These are phyloP conservation scores for Sporothrix pseudoabietina DNA, from an alignment of 2,329 filamentous ascomycete species.

Conservation along the genomic window DNA sequence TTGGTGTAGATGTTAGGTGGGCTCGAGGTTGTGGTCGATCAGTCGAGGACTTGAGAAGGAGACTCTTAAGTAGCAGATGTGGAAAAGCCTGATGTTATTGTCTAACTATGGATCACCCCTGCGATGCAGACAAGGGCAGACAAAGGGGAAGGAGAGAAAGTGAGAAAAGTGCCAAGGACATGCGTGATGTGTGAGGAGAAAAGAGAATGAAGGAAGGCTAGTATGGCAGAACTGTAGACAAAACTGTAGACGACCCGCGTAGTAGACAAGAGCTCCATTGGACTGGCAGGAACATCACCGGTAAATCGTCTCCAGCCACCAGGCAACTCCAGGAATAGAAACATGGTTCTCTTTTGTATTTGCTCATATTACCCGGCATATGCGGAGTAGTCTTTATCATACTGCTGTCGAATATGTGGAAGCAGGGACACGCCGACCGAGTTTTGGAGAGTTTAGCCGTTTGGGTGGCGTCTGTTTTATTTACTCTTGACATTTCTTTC, in stretches of 20 bases:
- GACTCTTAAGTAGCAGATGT: too few relatives aligned
- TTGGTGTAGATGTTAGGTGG: too few relatives aligned
- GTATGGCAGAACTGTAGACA: not conserved
- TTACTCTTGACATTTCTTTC: not conserved
- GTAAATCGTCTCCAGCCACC: too few relatives aligned
- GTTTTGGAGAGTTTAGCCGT: not conserved
- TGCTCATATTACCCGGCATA: not conserved
- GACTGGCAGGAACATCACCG: not conserved
- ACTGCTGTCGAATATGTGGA: conserved; percentile 4
- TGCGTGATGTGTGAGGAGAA: not conserved
- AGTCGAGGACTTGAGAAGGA: too few relatives aligned
- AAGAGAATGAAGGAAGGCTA: not conserved
- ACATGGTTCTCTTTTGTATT: too few relatives aligned
- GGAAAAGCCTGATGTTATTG: too few relatives aligned
- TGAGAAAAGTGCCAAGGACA: not conserved
- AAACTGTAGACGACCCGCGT: not conserved
- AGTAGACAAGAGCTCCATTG: not conserved
- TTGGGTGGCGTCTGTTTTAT: conserved; percentile 1
- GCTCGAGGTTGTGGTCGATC: too few relatives aligned
- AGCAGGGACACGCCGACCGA: not conserved
- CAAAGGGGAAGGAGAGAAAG: not conserved
- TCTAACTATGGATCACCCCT: too few relatives aligned
- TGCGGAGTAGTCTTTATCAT: not conserved
- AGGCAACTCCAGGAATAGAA: too few relatives aligned
- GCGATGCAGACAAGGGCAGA: not conserved